Evolutionary conservation across 768 basidiomycete species (phyloP).

Genomic region (Coprinellus aureogranulatus): DNA sequence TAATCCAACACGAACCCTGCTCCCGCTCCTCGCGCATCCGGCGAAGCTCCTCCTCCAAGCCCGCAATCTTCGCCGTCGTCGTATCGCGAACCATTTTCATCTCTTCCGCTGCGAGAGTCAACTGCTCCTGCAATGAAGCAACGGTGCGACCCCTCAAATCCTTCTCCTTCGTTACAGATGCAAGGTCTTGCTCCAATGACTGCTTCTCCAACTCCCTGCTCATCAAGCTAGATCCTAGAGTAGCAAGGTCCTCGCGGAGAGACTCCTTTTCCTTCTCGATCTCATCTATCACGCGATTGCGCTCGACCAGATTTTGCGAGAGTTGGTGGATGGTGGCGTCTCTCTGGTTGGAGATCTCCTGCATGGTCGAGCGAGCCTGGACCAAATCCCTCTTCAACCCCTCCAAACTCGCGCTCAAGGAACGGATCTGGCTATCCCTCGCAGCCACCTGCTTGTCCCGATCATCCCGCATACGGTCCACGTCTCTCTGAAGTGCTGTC

Average conservation of each 20-base stretch:
- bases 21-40: constrained; percentile 1
- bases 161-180: background rate
- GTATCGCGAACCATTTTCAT: background rate
- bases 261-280: background rate
- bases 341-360: background rate
- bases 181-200: background rate
- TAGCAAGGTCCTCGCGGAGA: background rate
- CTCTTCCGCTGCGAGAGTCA: constrained; percentile 1
- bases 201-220: background rate
- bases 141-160: background rate
- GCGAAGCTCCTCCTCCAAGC: constrained; percentile 4
- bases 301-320: background rate
- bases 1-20: background rate
- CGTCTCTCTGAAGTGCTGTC: background rate
- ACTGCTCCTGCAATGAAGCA: background rate
- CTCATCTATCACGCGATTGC: background rate
- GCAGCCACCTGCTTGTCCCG: background rate
- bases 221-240: background rate
- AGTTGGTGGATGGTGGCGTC: constrained; percentile 1
- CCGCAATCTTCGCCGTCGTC: background rate
- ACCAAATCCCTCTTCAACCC: background rate
- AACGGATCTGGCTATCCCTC: background rate
- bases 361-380: background rate
- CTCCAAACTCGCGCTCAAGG: background rate
- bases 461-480: background rate